Percentiles rank a stretch among this genome's conserved stretches.
phyloP scores from a whole-genome alignment of 495 filamentous ascomycete genomes.

The Trichoderma virens region DNA sequence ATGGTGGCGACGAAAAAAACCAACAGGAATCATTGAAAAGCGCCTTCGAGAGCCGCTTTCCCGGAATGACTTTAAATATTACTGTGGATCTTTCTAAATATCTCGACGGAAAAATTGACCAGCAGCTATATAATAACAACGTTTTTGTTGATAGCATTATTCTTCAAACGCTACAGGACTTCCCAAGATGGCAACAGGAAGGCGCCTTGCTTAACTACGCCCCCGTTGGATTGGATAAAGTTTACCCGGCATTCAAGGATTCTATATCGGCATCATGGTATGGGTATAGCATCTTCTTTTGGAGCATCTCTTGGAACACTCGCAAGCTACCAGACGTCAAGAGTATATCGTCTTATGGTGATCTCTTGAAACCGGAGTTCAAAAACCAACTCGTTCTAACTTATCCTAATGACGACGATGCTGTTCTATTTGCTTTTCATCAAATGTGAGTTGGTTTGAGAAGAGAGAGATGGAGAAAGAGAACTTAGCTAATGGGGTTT shows the following conservation, averaged over 20 bases:
- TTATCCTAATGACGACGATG: constrained; percentile 35
- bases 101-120: constrained; percentile 27
- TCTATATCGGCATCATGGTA: constrained; percentile 11
- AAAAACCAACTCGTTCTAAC: constrained; percentile 31
- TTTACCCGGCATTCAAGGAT: constrained; percentile 23
- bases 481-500: neutral
- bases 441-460: constrained; percentile 16
- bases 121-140: constrained; percentile 20
- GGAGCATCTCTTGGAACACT: constrained; percentile 20
- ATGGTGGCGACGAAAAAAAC: constrained; percentile 28
- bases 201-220: constrained; percentile 27
- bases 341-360: constrained; percentile 21
- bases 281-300: neutral
- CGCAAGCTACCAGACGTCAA: constrained; percentile 13
- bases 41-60: constrained; percentile 26
- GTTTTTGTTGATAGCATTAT: constrained; percentile 25
- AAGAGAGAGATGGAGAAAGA: neutral
- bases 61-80: constrained; percentile 28
- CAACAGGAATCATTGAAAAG: constrained; percentile 21
- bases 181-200: constrained; percentile 27
- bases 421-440: constrained; percentile 28
- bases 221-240: constrained; percentile 21
- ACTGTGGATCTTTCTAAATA: constrained; percentile 34
- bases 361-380: constrained; percentile 25
- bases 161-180: constrained; percentile 33